Evolutionary conservation across 495 filamentous ascomycete species (phyloP), one percentile per base, ranked within the genome.

Genomic region (Aspergillus asperescens): DNA sequence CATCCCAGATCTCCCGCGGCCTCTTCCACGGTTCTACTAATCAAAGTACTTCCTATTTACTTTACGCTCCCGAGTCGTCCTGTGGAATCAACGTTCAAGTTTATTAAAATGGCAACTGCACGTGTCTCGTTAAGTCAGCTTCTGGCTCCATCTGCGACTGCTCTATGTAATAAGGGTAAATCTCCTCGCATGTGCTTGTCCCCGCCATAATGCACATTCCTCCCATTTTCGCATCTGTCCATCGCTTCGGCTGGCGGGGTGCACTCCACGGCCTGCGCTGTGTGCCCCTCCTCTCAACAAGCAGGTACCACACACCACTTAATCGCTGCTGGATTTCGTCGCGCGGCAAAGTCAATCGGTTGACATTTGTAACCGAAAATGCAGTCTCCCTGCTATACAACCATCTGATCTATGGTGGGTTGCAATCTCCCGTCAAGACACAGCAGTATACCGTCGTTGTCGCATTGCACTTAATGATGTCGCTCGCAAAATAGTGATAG

Each of bases 211-310:
- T n/a, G n/a, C n/a, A n/a, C n/a, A 1, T n/a, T 24, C 5, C 18
- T 12, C 22, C 15, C 24, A 5, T 43, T 18, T 16, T 42, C 39
- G 20, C 20, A 25, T 27, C 22, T 15, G 15, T 18, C 44, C 29
- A 34, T 35, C 29, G 20, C 1, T 16, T 25, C 39, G 35, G 24
- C 25, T 19, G 28, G 44, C 19, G 44, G 44, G 44, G 44, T 23
- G 24, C 44, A 47, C 44, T 47, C 13, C 2, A 47, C 44, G 44
- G 23, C 44, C 44, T 47, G 44, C 44, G 44, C 44, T 47, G 44
- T 47, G 44, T 24, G 44, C 29, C 44, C 44, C 44, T 20, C 27
- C 37, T 47, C 29, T 22, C 28, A 34, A 47, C 29, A 32, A 25
- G 3, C 13, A 12, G 20, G 29, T 28, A 47, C 44, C 23, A 22